These are phyloP conservation scores for Diaporthe capsici DNA, from an alignment of 2,329 filamentous ascomycete species.

Conservation along the genomic window DNA sequence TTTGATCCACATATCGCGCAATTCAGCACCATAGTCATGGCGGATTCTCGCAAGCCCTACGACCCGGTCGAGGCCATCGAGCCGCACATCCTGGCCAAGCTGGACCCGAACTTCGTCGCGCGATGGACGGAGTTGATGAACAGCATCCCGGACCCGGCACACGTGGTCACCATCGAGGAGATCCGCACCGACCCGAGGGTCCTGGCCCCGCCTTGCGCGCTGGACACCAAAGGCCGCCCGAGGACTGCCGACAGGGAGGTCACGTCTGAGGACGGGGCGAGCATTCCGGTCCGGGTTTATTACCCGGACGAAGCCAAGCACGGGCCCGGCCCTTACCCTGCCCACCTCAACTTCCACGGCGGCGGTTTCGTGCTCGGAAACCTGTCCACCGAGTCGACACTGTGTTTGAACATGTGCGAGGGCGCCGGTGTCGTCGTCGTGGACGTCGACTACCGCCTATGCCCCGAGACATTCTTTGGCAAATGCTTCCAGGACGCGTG, in stretches of 20 bases:
- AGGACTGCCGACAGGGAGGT: conserved; percentile 48
- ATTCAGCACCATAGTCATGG: not conserved
- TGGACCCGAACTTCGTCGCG: conserved; percentile 51
- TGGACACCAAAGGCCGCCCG: conserved; percentile 48
- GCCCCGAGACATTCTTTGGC: conserved; percentile 53
- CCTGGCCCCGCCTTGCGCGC: conserved; percentile 46
- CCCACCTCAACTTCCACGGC: conserved; percentile 55
- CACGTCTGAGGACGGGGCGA: conserved; percentile 49
- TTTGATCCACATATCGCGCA: too few species aligned
- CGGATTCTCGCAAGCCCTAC: conserved; percentile 11
- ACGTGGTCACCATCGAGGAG: conserved; percentile 48
- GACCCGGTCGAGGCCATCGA: conserved; percentile 46
- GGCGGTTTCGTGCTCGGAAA: conserved; percentile 56
- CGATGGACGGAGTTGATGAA: conserved; percentile 47
- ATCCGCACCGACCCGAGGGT: conserved; percentile 49
- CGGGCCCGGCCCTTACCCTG: conserved; percentile 51
- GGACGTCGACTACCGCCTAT: conserved; percentile 58
- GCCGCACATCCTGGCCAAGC: conserved; percentile 46
- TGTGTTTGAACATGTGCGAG: conserved; percentile 55
- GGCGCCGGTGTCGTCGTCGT: conserved; percentile 54
- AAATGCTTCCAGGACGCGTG: conserved; percentile 55
- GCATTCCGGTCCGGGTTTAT: conserved; percentile 51
- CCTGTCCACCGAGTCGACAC: conserved; percentile 49
- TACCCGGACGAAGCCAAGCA: conserved; percentile 49
- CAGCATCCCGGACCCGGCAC: conserved; percentile 42